Conservation (phyloP, 2,329 filamentous ascomycete species). For the Ceratocystis cacaofunesta region DNA sequence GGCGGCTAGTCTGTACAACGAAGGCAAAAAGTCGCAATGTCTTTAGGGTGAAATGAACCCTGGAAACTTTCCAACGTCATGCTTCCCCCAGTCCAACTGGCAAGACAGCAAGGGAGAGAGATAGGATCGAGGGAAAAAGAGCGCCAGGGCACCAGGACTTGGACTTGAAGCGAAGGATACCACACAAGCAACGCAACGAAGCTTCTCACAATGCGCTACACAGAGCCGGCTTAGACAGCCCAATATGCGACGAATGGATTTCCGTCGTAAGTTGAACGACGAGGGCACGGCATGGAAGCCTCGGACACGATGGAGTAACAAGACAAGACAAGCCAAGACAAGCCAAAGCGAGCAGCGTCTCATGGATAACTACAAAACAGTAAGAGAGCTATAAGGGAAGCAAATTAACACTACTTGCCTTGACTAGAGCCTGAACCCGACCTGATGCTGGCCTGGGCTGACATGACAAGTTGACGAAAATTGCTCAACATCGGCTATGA, state of each 20-base stretch:
- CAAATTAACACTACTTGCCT: background rate
- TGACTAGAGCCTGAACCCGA: too few relatives aligned
- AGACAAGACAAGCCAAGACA: background rate
- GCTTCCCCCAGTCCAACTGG: background rate
- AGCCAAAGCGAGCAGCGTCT: background rate
- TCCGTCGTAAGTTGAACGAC: background rate
- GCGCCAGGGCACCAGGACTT: background rate
- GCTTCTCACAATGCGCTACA: background rate
- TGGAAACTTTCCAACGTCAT: background rate
- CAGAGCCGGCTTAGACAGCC: background rate
- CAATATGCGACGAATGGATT: background rate
- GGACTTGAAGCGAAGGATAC: too few relatives aligned
- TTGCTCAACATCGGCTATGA: too few relatives aligned
- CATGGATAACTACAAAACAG: too few relatives aligned
- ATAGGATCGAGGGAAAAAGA: background rate
- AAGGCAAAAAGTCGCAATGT: background rate
- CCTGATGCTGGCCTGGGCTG: too few relatives aligned
- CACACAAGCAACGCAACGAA: too few relatives aligned
- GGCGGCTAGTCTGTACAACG: conserved; percentile 1
- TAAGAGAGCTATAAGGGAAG: background rate
- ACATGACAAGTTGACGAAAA: too few relatives aligned
- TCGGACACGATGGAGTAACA: background rate
- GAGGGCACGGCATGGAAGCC: background rate
- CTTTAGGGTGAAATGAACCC: background rate
- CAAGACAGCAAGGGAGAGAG: background rate